These are phyloP conservation scores for Lentinula guzmanii DNA, from an alignment of 768 basidiomycete species.

Conservation along the genomic window DNA sequence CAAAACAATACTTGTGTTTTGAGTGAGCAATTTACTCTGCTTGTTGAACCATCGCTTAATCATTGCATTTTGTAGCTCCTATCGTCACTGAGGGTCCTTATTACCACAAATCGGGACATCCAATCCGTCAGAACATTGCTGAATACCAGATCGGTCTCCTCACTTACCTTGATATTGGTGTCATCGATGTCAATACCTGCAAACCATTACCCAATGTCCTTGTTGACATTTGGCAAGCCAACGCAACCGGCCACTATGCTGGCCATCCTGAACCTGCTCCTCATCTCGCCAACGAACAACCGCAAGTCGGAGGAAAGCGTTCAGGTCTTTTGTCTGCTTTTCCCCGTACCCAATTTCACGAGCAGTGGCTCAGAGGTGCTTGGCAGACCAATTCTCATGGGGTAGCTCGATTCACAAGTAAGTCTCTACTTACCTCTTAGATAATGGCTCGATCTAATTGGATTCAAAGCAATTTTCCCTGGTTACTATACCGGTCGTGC, in stretches of 20 bases:
- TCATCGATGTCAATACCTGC: slow-evolving; percentile 54
- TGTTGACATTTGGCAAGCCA: slow-evolving; percentile 58
- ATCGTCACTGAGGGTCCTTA: slow-evolving; percentile 52
- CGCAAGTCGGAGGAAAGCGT: slow-evolving; percentile 40
- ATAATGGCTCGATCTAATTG: background rate
- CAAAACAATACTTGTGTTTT: slow-evolving; percentile 53
- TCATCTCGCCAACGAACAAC: slow-evolving; percentile 35
- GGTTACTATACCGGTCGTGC: slow-evolving; percentile 55
- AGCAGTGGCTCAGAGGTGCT: slow-evolving; percentile 47
- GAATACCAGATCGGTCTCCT: slow-evolving; percentile 46
- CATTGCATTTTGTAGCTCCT: slow-evolving; percentile 22
- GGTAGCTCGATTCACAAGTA: slow-evolving; percentile 49
- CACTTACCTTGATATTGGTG: slow-evolving; percentile 43
- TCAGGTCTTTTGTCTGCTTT: slow-evolving; percentile 35
- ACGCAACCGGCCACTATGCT: slow-evolving; percentile 50
- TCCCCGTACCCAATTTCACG: slow-evolving; percentile 34
- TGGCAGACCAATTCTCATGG: slow-evolving; percentile 50
- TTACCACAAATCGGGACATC: slow-evolving; percentile 43
- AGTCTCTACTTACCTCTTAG: slow-evolving; percentile 10
- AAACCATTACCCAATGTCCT: slow-evolving; percentile 47
- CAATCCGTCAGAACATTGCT: slow-evolving; percentile 48
- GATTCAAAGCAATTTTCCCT: slow-evolving; percentile 41
- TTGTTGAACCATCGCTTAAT: too few species aligned
- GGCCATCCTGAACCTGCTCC: slow-evolving; percentile 44
- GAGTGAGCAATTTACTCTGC: slow-evolving; percentile 12